Conservation (phyloP, 805 yeast species). For the Candida alai region DNA sequence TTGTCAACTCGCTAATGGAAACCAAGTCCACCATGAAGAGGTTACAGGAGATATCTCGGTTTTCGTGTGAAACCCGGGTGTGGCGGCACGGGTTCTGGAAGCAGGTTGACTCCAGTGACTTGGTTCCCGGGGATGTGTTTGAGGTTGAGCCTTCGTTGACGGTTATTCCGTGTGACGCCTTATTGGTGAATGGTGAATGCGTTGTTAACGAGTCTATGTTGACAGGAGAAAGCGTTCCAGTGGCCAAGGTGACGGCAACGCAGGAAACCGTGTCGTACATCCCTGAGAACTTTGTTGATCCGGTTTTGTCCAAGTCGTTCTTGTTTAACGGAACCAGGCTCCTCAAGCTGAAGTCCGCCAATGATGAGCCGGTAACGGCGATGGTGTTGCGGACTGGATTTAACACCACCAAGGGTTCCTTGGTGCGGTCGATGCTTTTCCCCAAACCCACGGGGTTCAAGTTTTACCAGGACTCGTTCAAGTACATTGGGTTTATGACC, state of each 20-base stretch:
- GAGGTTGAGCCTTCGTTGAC: conserved; percentile 83
- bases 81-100: conserved; percentile 94
- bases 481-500: conserved; percentile 93
- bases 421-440: conserved; percentile 91
- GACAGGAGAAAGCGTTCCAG: conserved; percentile 98
- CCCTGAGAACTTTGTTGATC: conserved; percentile 58
- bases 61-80: conserved; percentile 80
- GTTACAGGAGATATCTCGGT: conserved; percentile 67
- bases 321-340: conserved; percentile 87
- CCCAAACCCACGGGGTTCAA: conserved; percentile 94
- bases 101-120: conserved; percentile 65
- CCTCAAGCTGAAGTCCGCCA: conserved; percentile 72
- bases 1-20: conserved; percentile 78
- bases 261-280: conserved; percentile 57
- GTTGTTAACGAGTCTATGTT: conserved; percentile 97
- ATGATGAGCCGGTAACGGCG: conserved; percentile 78
- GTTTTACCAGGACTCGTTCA: conserved; percentile 91
- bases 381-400: conserved; percentile 88
- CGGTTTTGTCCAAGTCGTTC: conserved; percentile 67
- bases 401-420: conserved; percentile 91
- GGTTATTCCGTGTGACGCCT: conserved; percentile 83
- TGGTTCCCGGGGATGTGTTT: conserved; percentile 95
- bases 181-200: conserved; percentile 86
- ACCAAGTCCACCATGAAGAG: conserved; percentile 73
- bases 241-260: conserved; percentile 69